Conservation (phyloP, 1,139 yeast species). For the Kodamaea ohmeri region DNA sequence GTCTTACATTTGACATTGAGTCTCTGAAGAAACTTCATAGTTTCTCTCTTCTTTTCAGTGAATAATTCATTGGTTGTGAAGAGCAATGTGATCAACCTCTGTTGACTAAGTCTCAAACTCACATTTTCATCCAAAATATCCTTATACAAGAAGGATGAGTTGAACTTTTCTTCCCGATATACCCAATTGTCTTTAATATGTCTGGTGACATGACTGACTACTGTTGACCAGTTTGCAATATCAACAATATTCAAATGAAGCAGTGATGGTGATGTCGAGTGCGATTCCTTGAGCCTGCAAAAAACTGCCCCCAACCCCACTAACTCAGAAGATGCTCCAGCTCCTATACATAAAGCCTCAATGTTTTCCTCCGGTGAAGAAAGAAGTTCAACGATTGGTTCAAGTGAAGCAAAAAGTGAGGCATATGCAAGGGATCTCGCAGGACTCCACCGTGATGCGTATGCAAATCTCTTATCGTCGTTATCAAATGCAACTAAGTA, state of each 20-base stretch:
- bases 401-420: slow-evolving; percentile 56
- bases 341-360: slow-evolving; percentile 68
- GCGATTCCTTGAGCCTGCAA: slow-evolving; percentile 44
- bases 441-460: slow-evolving; percentile 84
- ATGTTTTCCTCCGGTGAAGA: slow-evolving; percentile 27
- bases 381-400: slow-evolving; percentile 39
- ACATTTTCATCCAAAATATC: slow-evolving; percentile 41
- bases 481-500: slow-evolving; percentile 66
- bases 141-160: slow-evolving; percentile 45
- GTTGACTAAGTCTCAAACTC: slow-evolving; percentile 13
- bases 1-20: slow-evolving; percentile 45
- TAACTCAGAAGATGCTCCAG: slow-evolving; percentile 86
- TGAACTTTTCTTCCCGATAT: slow-evolving; percentile 36
- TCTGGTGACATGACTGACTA: slow-evolving; percentile 43
- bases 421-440: slow-evolving; percentile 74
- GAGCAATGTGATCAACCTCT: slow-evolving; percentile 60
- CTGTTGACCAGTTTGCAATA: slow-evolving; percentile 71
- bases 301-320: slow-evolving; percentile 66
- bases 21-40: slow-evolving; percentile 58
- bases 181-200: slow-evolving; percentile 54
- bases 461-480: slow-evolving; percentile 67
- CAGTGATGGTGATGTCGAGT: slow-evolving; percentile 30
- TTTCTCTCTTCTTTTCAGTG: slow-evolving; percentile 59
- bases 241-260: slow-evolving; percentile 60
- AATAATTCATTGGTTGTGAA: slow-evolving; percentile 88